Evolutionary conservation across 768 basidiomycete genomes (phyloP).

Genomic region (Chalciporus pseudorubinellus): DNA sequence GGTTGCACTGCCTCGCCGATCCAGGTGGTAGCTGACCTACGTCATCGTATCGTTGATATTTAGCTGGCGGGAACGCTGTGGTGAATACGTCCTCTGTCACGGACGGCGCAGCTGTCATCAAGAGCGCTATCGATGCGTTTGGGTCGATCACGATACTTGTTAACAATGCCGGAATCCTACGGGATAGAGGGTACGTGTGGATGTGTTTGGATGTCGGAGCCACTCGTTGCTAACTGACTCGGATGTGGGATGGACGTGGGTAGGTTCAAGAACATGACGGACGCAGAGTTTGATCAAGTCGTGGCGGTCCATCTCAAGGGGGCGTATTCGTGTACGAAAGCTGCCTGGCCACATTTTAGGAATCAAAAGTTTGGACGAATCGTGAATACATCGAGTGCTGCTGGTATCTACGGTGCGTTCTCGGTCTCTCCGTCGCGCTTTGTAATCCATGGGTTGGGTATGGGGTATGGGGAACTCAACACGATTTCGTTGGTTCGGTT

Average conservation of each 20-base stretch:
- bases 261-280: conserved; percentile 97
- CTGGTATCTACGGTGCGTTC: conserved; percentile 81
- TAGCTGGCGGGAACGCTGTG: conserved; percentile 88
- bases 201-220: no score
- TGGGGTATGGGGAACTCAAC: no score
- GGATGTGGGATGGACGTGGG: no score
- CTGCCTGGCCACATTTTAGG: conserved; percentile 94
- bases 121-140: conserved; percentile 82
- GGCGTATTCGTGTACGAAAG: conserved; percentile 88
- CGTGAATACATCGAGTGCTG: conserved; percentile 92
- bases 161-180: conserved; percentile 92
- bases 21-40: not conserved
- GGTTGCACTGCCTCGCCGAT: conserved; percentile 18
- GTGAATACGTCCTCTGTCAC: conserved; percentile 83
- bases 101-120: conserved; percentile 83
- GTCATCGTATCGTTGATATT: not conserved
- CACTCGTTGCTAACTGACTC: no score
- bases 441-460: no score
- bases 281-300: conserved; percentile 90
- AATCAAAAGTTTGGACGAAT: conserved; percentile 94
- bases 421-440: no score
- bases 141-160: conserved; percentile 84
- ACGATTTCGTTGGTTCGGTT: no score
- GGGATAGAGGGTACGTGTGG: conserved; percentile 68
- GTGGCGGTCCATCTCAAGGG: conserved; percentile 92